Evolutionary conservation across 306 rosid species (phyloP), one percentile per base, ranked within the genome.

Genomic region (Quillaja saponaria): DNA sequence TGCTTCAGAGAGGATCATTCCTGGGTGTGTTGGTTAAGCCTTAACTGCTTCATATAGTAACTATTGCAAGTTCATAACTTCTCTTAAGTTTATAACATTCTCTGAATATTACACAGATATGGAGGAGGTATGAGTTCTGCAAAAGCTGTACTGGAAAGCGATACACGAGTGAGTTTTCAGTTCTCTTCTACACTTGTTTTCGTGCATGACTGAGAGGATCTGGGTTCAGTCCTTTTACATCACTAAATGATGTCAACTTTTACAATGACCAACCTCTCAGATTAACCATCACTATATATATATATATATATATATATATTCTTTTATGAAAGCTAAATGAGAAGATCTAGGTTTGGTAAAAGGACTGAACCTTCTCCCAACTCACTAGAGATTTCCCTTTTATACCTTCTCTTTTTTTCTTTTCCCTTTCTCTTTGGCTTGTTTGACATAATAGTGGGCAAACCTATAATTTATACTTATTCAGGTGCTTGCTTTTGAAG

Each of bases 101-200:
- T 62, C 66, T 56, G 55, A 17, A 55, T 60, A 9, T 52, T 60
- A 34, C 61, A 34, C 78, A 92, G 99, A 67, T 92, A 92, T 58
- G 99, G 99, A 70, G 96, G 99, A 17, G 99, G 99, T 46, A 92
- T 92, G 99, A 92, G 99, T 79, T 88, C 99, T 76, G 99, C 99
- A 41, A 92, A 92, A 78, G 96, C 99, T 67, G 95, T 95, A 34
- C 75, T 92, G 58, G 99, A 92, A 82, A 92, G 99, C 58, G 99
- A 92, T 72, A 92, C 99, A 46, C 76, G 80, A 49, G 99, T 86
- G 71, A 73, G 87, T 59, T 56, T 5, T 64, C 49, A 37, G 9
- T 58, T 41, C 14, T 16, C 61, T 51, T 47, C 45, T 20, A 54
- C 17, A 17, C n/a, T 51, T 39, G 31, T 39, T 50, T n/a, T 21